Evolutionary conservation across 2,329 filamentous ascomycete genomes (phyloP).

Genomic region (Aspergillus fijiensis): DNA sequence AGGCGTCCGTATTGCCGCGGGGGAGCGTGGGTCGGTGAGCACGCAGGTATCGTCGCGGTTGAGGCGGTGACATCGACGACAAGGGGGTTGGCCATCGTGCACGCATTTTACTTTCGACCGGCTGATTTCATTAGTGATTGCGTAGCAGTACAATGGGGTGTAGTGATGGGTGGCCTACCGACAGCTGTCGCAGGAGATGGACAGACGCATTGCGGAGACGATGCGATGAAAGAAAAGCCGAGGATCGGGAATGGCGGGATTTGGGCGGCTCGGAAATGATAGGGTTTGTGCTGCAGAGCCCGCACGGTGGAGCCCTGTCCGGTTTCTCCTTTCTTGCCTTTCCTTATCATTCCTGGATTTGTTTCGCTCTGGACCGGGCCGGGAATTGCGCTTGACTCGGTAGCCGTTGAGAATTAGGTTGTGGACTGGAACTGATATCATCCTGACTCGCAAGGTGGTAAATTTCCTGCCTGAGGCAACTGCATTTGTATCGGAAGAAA

Average conservation of each 20-base stretch:
- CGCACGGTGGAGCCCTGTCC: too few relatives aligned
- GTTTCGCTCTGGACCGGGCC: background rate
- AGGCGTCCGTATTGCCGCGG: conserved; percentile 11
- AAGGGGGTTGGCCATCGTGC: conserved; percentile 36
- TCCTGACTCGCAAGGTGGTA: too few relatives aligned
- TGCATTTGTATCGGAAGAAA: too few relatives aligned
- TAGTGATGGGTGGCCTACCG: conserved; percentile 24
- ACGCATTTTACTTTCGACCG: conserved; percentile 40
- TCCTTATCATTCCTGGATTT: too few relatives aligned
- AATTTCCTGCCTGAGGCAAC: too few relatives aligned
- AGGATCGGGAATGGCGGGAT: background rate
- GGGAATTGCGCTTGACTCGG: background rate
- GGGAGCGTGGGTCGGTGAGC: conserved; percentile 32
- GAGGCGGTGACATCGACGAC: conserved; percentile 32
- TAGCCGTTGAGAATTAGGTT: background rate
- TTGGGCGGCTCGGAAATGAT: conserved; percentile 1
- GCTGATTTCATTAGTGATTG: conserved; percentile 13
- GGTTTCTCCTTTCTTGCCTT: too few relatives aligned
- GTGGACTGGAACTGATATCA: too few relatives aligned
- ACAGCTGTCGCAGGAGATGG: conserved; percentile 38
- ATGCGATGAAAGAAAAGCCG: background rate
- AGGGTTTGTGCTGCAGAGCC: background rate
- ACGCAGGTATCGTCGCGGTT: conserved; percentile 24
- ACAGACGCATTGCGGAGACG: conserved; percentile 33
- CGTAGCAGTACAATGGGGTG: background rate